Evolutionary conservation across 257 asterid genomes (phyloP), one percentile per base, ranked within the genome.

Genomic region (Nicotiana attenuata): DNA sequence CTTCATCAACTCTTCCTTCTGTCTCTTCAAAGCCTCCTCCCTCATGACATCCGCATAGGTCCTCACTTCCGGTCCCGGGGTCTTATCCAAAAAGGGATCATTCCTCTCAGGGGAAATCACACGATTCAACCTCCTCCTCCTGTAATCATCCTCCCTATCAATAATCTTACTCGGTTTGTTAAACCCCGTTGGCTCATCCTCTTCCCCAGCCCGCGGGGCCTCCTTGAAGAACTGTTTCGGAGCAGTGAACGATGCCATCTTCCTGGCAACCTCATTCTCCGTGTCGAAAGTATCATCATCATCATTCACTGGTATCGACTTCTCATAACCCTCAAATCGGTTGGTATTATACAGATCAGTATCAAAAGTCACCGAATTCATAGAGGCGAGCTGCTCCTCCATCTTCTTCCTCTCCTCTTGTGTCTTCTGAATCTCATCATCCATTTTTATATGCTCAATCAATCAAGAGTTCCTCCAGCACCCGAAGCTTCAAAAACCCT

Each of bases 311-410:
- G 96, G 87, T 55, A 96, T 96, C 0, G 99, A 96, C 79, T 83
- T 90, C 82, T 88, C 96, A 80, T 91, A 95, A 24, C 98, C 99
- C 81, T 91, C 99, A 55, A 85, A 94, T 75, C 89, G 88, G 86
- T 91, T 84, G 14, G 91, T 60, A 29, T 87, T 88, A 76, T 96
- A 96, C 15, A 92, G 88, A 41, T 95, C 97, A 15, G 89, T 92
- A 87, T 94, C 98, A 68, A 89, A 94, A 5, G 91, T 90, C n/a
- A 94, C 88, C 11, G 97, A 87, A 77, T 80, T 87, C 31, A 92
- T 90, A 11, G 97, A 90, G 5, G 99, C 98, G 28, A 96, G 82
- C 86, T 94, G 93, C 79, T 93, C 92, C 90, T 93, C 99, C 99
- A 93, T 90, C 81, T 92, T 91, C 83, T 91, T 90, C 87, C 96